These are phyloP conservation scores for Claviceps fusiformis DNA, from an alignment of 2,329 filamentous ascomycete genomes.

Conservation along the genomic window DNA sequence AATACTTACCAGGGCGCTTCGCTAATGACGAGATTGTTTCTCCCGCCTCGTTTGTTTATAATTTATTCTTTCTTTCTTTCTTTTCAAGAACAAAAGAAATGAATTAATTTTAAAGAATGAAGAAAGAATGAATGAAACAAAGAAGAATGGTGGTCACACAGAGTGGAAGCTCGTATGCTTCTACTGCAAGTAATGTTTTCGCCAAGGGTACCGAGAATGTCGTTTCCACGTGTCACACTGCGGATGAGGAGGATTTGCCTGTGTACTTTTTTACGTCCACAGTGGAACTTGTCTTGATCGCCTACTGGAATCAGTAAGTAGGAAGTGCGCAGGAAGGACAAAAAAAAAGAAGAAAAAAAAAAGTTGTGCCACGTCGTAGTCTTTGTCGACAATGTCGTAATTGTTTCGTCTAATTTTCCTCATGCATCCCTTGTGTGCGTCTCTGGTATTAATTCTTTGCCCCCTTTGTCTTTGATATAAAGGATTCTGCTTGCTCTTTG, in stretches of 20 bases:
- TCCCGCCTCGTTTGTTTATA: neutral
- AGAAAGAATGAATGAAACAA: no score
- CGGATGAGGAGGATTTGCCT: neutral
- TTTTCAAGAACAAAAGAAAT: no score
- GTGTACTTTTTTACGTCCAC: neutral
- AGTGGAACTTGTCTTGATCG: neutral
- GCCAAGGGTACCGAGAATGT: neutral
- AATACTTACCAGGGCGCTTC: neutral
- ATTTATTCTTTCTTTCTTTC: no score
- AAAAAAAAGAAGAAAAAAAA: no score
- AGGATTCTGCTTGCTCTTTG: no score
- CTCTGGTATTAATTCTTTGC: no score
- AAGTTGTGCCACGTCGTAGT: neutral
- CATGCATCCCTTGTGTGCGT: no score
- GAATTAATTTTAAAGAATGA: no score
- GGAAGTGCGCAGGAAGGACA: neutral
- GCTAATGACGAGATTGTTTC: no score
- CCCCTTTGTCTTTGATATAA: neutral
- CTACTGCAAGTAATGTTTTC: neutral
- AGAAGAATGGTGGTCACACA: neutral
- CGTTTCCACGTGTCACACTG: conserved; percentile 1
- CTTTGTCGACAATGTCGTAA: neutral
- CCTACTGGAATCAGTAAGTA: neutral
- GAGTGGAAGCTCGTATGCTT: neutral
- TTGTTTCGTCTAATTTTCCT: neutral